Percentiles rank a stretch among this genome's conserved stretches.
These are phyloP conservation scores for Hymenoscyphus occultus DNA, from an alignment of 2,329 filamentous ascomycete genomes.

Conservation along the genomic window DNA sequence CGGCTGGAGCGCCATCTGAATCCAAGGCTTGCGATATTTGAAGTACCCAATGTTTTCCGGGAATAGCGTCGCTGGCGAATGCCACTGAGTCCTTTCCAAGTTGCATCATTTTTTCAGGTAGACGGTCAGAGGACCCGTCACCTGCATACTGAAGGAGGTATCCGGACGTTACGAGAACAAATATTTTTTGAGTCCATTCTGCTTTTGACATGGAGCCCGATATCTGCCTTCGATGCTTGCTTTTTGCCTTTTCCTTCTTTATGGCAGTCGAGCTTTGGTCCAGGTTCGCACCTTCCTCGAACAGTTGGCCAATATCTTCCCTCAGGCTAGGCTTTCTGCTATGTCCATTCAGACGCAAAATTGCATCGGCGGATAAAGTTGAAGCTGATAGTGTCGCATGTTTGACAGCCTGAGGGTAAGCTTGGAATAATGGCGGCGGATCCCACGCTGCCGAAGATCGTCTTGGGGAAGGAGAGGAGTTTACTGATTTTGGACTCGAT, in stretches of 20 bases:
- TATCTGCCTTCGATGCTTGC: conserved; percentile 38
- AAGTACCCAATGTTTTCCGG: conserved; percentile 76
- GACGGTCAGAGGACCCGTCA: conserved; percentile 65
- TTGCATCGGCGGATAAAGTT: conserved; percentile 63
- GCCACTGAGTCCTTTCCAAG: conserved; percentile 73
- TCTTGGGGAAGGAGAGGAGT: conserved; percentile 21
- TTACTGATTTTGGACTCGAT: conserved; percentile 24
- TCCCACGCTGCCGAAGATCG: conserved; percentile 48
- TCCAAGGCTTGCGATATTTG: conserved; percentile 69
- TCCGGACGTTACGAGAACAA: conserved; percentile 65
- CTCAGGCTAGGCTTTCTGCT: conserved; percentile 47
- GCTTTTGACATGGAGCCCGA: conserved; percentile 42
- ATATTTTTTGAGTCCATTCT: conserved; percentile 70
- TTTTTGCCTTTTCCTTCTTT: conserved; percentile 44
- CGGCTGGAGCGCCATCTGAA: conserved; percentile 49
- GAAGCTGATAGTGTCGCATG: conserved; percentile 68
- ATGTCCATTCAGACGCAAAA: conserved; percentile 57
- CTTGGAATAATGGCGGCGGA: conserved; percentile 78
- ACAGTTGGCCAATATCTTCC: conserved; percentile 37
- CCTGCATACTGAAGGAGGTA: conserved; percentile 72
- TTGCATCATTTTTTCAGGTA: conserved; percentile 71
- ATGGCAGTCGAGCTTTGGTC: conserved; percentile 16
- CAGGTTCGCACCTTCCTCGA: conserved; percentile 19
- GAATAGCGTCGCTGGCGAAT: conserved; percentile 76
- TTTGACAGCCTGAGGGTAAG: conserved; percentile 79